A percentile compares a stretch with the other conserved stretches of the same genome.
Conservation (phyloP, 164 flowering plant species). For the Chimonanthus salicifolius region DNA sequence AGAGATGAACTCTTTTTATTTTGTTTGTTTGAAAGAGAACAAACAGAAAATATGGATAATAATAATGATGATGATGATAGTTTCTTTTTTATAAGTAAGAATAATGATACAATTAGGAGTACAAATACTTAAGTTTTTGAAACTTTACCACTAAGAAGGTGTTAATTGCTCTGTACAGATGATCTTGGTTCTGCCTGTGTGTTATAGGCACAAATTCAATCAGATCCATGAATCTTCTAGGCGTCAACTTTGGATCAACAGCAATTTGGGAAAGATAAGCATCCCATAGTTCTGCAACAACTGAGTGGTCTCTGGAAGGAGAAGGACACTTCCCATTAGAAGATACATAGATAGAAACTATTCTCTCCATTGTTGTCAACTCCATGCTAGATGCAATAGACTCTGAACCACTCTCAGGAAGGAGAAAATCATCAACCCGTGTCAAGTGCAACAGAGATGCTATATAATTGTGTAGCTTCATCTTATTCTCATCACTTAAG, state of each 20-base stretch:
- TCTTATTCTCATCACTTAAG: slow-evolving; percentile 26
- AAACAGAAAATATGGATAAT: too few species aligned
- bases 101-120: neutral
- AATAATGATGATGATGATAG: too few species aligned
- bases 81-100: neutral
- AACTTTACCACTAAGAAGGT: slow-evolving; percentile 34
- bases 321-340: slow-evolving; percentile 21
- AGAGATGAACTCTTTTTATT: neutral
- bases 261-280: slow-evolving; percentile 51
- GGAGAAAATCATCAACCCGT: slow-evolving; percentile 59
- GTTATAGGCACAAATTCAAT: slow-evolving; percentile 57
- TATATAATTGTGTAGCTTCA: slow-evolving; percentile 52
- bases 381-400: slow-evolving; percentile 44
- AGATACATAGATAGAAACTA: slow-evolving; percentile 44
- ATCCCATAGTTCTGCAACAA: slow-evolving; percentile 81
- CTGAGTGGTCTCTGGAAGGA: slow-evolving; percentile 27
- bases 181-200: slow-evolving; percentile 58
- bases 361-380: slow-evolving; percentile 55
- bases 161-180: slow-evolving; percentile 63
- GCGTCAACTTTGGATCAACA: slow-evolving; percentile 42
- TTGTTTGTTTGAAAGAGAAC: neutral
- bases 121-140: neutral
- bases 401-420: slow-evolving; percentile 37
- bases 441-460: slow-evolving; percentile 57
- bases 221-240: slow-evolving; percentile 58